These are phyloP conservation scores for Bacterosira constricta DNA, from an alignment of 108 stramenopile genomes.

Conservation along the genomic window DNA sequence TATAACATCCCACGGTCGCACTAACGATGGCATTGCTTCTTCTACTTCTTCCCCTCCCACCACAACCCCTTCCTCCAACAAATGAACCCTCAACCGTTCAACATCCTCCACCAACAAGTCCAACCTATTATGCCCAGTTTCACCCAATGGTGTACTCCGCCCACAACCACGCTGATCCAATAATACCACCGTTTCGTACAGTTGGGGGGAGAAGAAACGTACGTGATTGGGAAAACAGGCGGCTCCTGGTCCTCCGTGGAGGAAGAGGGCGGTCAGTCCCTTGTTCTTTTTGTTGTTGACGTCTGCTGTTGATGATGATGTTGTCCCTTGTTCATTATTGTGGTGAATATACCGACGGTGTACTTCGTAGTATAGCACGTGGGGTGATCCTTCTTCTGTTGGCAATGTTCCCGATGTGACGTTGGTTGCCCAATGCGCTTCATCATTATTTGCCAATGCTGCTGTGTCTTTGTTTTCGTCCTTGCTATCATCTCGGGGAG, in stretches of 20 bases:
- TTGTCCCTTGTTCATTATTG: not conserved
- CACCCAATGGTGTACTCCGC: slow-evolving; percentile 52
- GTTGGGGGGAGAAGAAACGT: slow-evolving; percentile 75
- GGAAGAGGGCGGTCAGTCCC: slow-evolving; percentile 58
- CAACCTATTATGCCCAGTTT: slow-evolving; percentile 53
- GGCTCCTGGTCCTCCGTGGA: slow-evolving; percentile 89
- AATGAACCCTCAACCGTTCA: slow-evolving; percentile 62
- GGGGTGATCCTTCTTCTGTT: slow-evolving; percentile 41
- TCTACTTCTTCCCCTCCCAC: not conserved
- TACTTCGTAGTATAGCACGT: slow-evolving; percentile 47
- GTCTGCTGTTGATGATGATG: slow-evolving; percentile 1
- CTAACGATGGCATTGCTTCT: not conserved
- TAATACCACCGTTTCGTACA: slow-evolving; percentile 69
- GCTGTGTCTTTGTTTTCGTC: not conserved
- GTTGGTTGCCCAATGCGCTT: slow-evolving; percentile 10
- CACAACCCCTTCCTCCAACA: slow-evolving; percentile 22
- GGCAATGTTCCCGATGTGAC: slow-evolving; percentile 25
- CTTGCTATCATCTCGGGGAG: slow-evolving; percentile 17
- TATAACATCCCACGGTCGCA: slow-evolving; percentile 71
- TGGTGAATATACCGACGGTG: slow-evolving; percentile 33
- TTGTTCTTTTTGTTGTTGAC: not conserved
- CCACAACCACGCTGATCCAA: slow-evolving; percentile 91
- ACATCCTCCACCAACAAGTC: slow-evolving; percentile 72
- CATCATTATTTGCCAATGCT: not conserved
- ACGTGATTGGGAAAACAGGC: slow-evolving; percentile 76